Base-by-base conservation (phyloP, 768 basidiomycete species). In the Collybiopsis confluens region DNA sequence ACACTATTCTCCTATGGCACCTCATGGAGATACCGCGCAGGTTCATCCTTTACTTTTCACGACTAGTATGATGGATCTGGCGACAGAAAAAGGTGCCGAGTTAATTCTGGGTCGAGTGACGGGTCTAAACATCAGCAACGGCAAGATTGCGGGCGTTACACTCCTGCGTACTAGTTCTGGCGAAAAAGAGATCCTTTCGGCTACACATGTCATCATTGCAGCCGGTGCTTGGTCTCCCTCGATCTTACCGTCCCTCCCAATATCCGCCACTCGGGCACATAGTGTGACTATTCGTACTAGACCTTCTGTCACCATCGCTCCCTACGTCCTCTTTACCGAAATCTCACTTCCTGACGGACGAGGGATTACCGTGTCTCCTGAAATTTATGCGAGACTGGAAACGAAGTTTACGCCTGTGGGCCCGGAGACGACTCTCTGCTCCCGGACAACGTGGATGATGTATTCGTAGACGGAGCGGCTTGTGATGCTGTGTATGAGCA, bases 161-260 rank as follows among this genome's bases (percentile, higher is more conserved):
- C 74, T 72, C 62, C 53, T 47, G n/a, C 66, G 66, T 21, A 51
- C 56, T 1, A 64, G 59, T 11, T 63, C 66, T 15, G 54, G 58
- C 46, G 58, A 62, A 23, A 59, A 56, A 5, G 65, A 64, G 54
- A 67, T 67, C n/a, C 61, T 87, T 16, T 65, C 74, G 0, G 85
- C 87, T 15, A 86, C 86, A 9, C 76, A 86, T 52, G 80, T 93
- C 57, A 72, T 96, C 37, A 66, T 97, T 46, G 79, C 85, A 37
- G 89, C 89, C n/a, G 93, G 93, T 23, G 88, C 90, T 15, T 97
- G 93, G 92, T 89, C 90, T 0, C 75, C 89, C 7, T 62, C 63
- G 8, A 64, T 95, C 54, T 48, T 87, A 28, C 72, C 78, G 8
- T 57, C 68, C 18, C 73, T 89, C 26, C 83, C 85, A 15, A 76